Base-by-base conservation (phyloP, 345 rosid genomes). In the Nasturtium officinale region DNA sequence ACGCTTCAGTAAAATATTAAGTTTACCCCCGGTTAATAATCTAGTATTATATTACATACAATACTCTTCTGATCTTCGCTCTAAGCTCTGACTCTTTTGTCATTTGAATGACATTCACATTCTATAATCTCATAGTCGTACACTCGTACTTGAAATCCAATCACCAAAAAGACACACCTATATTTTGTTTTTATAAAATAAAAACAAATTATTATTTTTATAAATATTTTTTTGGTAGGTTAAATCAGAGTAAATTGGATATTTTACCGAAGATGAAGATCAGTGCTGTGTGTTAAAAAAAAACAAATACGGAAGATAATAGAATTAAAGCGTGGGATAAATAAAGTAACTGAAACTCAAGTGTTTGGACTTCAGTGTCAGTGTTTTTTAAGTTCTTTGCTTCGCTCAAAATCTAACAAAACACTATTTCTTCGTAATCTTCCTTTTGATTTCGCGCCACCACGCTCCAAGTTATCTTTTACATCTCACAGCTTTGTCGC, bases 371-470 rank as follows among this genome's bases (percentile, higher is more conserved):
- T 66, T 40, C 5, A 58, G 53, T 65, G 67, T 9, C 72, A 29
- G 54, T 23, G 1, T 50, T 66, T 45, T 65, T 65, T 13, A 58
- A 38, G 45, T 67, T 18, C 47, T 52, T 67, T 51, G 38, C 63
- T 67, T 60, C 48, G 4, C 3, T 40, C 78, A 42, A 67, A 75
- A 75, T 75, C 73, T 29, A 38, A 12, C n/a, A 11, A 11, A 21
- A 16, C 3, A 29, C 37, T 15, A 42, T n/a, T 16, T 5, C 51
- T 65, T 73, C 57, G 12, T 70, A 53, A 18, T 51, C 66, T 23
- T 40, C 59, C 51, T 73, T 38, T 25, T 46, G 26, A 58, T 66
- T 74, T 74, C 67, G 78, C 78, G 78, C 78, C 78, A 67, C 33
- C 65, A 7, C 2, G 21, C 76, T 40, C 15, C 57, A 30, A 20